Conservation (phyloP, 2,329 filamentous ascomycete species). For the Beauveria australis region DNA sequence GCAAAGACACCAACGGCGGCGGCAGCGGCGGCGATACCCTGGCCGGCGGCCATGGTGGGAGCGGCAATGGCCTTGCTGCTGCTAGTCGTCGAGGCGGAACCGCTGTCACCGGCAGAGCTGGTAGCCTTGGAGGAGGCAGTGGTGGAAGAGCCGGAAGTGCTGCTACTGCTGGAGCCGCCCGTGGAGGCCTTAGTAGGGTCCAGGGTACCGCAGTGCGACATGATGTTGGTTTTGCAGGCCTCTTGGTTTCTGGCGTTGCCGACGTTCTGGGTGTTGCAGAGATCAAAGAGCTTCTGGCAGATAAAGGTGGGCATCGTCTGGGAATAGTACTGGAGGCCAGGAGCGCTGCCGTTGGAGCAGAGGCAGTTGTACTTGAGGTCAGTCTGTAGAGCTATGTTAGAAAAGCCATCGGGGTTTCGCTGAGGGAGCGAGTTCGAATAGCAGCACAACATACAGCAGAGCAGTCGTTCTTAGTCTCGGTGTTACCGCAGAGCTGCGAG, state of each 20-base stretch:
- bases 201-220: constrained; percentile 37
- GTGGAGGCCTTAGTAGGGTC: constrained; percentile 26
- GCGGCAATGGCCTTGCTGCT: constrained; percentile 27
- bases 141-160: constrained; percentile 16
- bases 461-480: constrained; percentile 35
- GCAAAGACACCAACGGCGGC: constrained; percentile 45
- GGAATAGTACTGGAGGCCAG: constrained; percentile 44
- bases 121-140: constrained; percentile 17
- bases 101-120: constrained; percentile 15
- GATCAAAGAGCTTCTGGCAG: constrained; percentile 39
- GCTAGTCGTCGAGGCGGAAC: constrained; percentile 29
- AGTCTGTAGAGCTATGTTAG: constrained; percentile 20
- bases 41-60: constrained; percentile 33
- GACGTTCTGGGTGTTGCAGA: constrained; percentile 38
- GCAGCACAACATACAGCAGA: constrained; percentile 32
- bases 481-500: constrained; percentile 35
- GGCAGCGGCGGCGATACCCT: constrained; percentile 38
- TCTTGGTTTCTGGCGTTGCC: constrained; percentile 35
- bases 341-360: constrained; percentile 40
- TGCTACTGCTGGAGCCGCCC: constrained; percentile 12
- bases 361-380: constrained; percentile 40
- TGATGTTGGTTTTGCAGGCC: constrained; percentile 40
- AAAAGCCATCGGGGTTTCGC: neutral
- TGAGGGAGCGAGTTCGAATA: neutral
- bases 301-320: constrained; percentile 46